Evolutionary conservation across 768 basidiomycete species (phyloP).

Genomic region (Podaxis carcinomalis): DNA sequence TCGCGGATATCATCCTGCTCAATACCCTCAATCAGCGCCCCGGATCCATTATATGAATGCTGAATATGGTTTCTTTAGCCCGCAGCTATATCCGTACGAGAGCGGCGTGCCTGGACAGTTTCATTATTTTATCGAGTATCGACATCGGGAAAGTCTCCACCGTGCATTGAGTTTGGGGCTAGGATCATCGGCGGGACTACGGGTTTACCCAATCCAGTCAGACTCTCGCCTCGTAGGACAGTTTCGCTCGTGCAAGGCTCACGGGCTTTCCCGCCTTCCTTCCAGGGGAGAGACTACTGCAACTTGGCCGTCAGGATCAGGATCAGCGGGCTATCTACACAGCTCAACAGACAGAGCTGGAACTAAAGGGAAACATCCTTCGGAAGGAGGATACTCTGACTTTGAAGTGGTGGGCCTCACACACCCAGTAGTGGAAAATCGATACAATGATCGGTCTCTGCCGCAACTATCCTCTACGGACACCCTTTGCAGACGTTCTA

Average conservation of each 20-base stretch:
- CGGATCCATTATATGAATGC: neutral
- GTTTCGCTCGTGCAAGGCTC: conserved; percentile 14
- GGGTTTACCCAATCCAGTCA: conserved; percentile 16
- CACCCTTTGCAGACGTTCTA: neutral
- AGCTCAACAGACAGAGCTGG: neutral
- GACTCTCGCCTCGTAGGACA: conserved; percentile 17
- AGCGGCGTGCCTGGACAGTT: conserved; percentile 7
- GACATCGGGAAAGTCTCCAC: conserved; percentile 17
- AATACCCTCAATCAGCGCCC: neutral
- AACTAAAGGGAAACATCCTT: neutral
- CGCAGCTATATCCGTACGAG: conserved; percentile 14
- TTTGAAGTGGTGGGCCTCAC: neutral
- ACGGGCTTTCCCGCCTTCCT: neutral
- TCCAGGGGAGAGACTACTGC: neutral
- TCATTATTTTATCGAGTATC: conserved; percentile 21
- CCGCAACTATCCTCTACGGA: too few species aligned
- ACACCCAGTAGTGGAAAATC: neutral
- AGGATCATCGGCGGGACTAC: conserved; percentile 16
- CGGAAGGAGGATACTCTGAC: neutral
- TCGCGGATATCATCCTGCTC: neutral
- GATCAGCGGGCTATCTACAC: neutral
- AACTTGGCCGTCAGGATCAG: neutral
- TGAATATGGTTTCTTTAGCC: conserved; percentile 10
- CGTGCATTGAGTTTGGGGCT: conserved; percentile 20
- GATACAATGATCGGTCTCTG: neutral